Evolutionary conservation across 495 filamentous ascomycete species (phyloP).

Genomic region (Daldinia decipiens): DNA sequence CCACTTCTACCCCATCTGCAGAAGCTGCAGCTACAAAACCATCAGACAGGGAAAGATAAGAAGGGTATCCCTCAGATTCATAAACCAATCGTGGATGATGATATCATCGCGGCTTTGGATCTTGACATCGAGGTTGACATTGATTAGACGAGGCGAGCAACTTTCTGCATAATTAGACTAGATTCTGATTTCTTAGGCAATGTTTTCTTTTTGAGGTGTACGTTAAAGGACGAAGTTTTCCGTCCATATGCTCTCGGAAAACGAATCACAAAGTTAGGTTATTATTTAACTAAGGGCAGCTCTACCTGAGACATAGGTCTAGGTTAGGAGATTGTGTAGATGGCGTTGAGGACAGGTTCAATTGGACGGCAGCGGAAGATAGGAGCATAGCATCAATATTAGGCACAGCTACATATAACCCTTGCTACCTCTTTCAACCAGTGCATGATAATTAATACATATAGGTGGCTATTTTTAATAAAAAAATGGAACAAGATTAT

Average conservation of each 20-base stretch:
- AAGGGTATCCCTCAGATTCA: conserved; percentile 72
- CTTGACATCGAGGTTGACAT: conserved; percentile 85
- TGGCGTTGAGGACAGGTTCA: conserved; percentile 3
- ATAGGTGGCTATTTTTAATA: not conserved
- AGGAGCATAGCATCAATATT: conserved; percentile 7
- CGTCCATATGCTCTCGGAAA: not conserved
- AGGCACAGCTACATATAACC: not conserved
- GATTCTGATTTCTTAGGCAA: not conserved
- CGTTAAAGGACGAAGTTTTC: not conserved
- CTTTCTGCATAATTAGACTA: conserved; percentile 3
- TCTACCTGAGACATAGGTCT: not conserved
- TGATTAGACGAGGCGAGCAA: conserved; percentile 30
- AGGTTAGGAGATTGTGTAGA: not conserved
- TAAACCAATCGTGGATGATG: conserved; percentile 81
- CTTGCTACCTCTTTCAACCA: not conserved
- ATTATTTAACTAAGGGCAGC: not conserved
- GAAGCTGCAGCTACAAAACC: conserved; percentile 64
- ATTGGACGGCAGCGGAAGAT: conserved; percentile 5
- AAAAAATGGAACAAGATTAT: not conserved
- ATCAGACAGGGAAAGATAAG: conserved; percentile 54
- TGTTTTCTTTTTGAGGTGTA: not conserved
- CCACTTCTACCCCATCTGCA: conserved; percentile 57
- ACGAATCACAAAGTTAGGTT: not conserved
- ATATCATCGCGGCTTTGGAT: conserved; percentile 83
- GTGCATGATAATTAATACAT: not conserved